Percentiles rank a stretch among this genome's conserved stretches.
Conservation (phyloP, 2,329 filamentous ascomycete genomes). For the Nakataea oryzae region DNA sequence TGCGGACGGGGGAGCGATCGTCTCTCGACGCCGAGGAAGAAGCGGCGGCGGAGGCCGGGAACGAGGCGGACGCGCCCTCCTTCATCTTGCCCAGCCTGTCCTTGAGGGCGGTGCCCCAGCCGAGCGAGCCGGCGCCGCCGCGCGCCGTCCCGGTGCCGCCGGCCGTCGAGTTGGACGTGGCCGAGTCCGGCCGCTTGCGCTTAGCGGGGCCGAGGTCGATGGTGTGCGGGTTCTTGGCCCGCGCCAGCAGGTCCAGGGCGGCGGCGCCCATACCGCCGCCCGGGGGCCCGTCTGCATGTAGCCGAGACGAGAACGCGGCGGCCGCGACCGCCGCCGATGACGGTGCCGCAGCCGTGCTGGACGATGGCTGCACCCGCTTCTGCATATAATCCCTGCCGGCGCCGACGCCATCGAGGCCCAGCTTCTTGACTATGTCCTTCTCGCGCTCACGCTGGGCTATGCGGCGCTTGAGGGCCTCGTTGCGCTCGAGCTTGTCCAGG, state of each 20-base stretch:
- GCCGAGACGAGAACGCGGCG: conserved; percentile 11
- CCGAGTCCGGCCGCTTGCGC: conserved; percentile 46
- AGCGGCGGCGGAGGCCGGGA: conserved; percentile 17
- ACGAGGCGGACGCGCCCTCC: conserved; percentile 35
- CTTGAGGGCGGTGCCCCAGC: conserved; percentile 46
- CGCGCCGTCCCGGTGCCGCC: conserved; percentile 8
- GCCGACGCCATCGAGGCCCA: conserved; percentile 53
- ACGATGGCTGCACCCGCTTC: conserved; percentile 11
- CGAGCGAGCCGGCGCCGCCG: conserved; percentile 23
- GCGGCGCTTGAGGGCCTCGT: conserved; percentile 55
- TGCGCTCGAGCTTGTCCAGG: conserved; percentile 47
- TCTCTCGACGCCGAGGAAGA: background rate
- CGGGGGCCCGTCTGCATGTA: conserved; percentile 6
- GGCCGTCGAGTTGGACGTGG: conserved; percentile 23
- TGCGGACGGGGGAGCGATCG: conserved; percentile 40
- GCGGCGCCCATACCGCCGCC: conserved; percentile 28
- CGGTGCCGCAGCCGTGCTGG: conserved; percentile 5
- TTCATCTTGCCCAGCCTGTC: conserved; percentile 52
- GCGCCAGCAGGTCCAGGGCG: conserved; percentile 29
- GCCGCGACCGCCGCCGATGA: background rate
- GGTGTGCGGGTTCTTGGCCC: conserved; percentile 21
- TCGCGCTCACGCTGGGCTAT: conserved; percentile 62
- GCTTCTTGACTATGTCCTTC: conserved; percentile 57
- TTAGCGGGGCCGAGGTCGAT: conserved; percentile 51
- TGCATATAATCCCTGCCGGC: conserved; percentile 64